These are phyloP conservation scores for Lactarius pseudohatsudake DNA, from an alignment of 768 basidiomycete genomes.

Conservation along the genomic window DNA sequence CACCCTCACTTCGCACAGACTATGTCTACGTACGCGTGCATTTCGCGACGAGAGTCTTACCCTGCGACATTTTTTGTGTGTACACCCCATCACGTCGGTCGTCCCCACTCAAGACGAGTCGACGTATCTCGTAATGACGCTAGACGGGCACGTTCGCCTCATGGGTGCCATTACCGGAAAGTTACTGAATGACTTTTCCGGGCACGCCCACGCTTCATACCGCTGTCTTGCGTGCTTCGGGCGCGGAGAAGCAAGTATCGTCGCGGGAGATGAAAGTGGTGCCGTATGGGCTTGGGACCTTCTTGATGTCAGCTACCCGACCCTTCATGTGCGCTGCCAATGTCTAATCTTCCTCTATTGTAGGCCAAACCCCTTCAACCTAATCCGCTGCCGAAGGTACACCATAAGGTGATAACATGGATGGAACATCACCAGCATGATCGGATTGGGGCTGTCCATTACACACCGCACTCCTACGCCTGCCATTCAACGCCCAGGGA, in stretches of 20 bases:
- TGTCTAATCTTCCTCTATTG: neutral
- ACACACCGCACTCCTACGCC: too few relatives aligned
- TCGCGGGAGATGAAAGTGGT: constrained; percentile 91
- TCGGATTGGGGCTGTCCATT: too few relatives aligned
- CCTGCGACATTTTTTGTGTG: neutral
- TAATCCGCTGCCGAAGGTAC: constrained; percentile 74
- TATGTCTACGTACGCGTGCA: constrained; percentile 59
- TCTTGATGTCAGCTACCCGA: constrained; percentile 63
- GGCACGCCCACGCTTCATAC: constrained; percentile 73
- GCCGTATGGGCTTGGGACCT: constrained; percentile 91
- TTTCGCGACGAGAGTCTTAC: neutral
- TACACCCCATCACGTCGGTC: constrained; percentile 87
- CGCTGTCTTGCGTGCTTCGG: constrained; percentile 82
- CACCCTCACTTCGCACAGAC: constrained; percentile 62
- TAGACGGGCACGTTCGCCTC: constrained; percentile 82
- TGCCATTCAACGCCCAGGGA: constrained; percentile 50
- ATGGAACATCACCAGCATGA: constrained; percentile 66
- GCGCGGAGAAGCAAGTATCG: constrained; percentile 73
- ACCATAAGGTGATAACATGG: constrained; percentile 87
- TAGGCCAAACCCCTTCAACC: constrained; percentile 72
- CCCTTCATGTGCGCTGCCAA: neutral
- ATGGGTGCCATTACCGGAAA: constrained; percentile 84
- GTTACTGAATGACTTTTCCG: constrained; percentile 80
- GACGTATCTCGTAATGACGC: constrained; percentile 77
- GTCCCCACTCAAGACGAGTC: constrained; percentile 76